Evolutionary conservation across 768 basidiomycete genomes (phyloP).

Genomic region (Mycena rebaudengoi): DNA sequence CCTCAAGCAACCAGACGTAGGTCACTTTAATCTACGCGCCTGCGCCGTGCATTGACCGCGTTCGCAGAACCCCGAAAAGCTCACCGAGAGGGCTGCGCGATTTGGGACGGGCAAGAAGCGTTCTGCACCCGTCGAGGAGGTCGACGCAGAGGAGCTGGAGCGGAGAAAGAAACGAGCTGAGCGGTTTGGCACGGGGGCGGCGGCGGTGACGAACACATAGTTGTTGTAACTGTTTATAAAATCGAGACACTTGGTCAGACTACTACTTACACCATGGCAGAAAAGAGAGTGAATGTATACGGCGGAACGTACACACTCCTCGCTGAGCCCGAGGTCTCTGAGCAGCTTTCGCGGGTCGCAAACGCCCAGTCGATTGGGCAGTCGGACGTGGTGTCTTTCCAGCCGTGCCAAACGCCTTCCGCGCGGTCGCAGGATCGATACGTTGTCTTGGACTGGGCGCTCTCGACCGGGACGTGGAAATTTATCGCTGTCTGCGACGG

Average conservation of each 20-base stretch:
- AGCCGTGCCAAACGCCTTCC: slow-evolving; percentile 53
- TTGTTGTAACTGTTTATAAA: not conserved
- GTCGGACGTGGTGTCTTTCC: slow-evolving; percentile 54
- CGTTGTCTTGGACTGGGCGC: slow-evolving; percentile 48
- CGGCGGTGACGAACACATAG: not conserved
- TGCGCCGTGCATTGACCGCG: not conserved
- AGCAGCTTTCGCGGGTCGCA: slow-evolving; percentile 51
- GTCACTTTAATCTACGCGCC: slow-evolving; percentile 7
- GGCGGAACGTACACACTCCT: slow-evolving; percentile 48
- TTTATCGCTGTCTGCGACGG: slow-evolving; percentile 61
- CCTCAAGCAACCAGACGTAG: slow-evolving; percentile 31
- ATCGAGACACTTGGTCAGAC: too few relatives aligned
- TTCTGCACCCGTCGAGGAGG: slow-evolving; percentile 45
- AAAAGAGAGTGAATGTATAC: slow-evolving; percentile 3
- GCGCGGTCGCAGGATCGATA: slow-evolving; percentile 56
- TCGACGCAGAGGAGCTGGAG: slow-evolving; percentile 67
- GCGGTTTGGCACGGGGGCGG: slow-evolving; percentile 58
- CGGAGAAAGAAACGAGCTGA: slow-evolving; percentile 69
- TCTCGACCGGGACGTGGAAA: slow-evolving; percentile 49
- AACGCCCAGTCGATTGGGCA: slow-evolving; percentile 38
- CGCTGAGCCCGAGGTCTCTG: slow-evolving; percentile 49
- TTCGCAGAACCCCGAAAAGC: slow-evolving; percentile 49
- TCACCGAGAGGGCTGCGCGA: slow-evolving; percentile 61
- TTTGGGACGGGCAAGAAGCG: slow-evolving; percentile 57
- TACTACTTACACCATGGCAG: not conserved